Evolutionary conservation across 345 rosid genomes (phyloP).

Genomic region (Carallia brachiata): DNA sequence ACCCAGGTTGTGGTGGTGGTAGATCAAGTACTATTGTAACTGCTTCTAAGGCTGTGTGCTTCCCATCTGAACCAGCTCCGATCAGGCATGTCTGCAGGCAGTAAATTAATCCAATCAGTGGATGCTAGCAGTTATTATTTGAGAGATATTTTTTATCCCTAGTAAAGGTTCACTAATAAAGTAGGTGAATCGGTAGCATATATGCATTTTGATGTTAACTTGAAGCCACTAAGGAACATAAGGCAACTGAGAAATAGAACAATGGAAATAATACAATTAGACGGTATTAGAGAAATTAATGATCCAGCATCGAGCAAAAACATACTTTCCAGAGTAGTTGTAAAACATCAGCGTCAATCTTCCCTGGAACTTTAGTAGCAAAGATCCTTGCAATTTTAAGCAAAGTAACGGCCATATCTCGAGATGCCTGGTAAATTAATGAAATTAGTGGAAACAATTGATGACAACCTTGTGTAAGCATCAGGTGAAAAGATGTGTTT

Average conservation of each 20-base stretch:
- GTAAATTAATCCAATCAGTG: neutral
- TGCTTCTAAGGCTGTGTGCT: slow-evolving; percentile 98
- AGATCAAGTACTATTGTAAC: slow-evolving; percentile 96
- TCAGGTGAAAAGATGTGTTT: neutral
- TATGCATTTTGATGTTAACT: no score
- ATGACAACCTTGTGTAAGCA: slow-evolving; percentile 2
- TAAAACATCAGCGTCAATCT: slow-evolving; percentile 97
- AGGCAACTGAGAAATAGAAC: neutral
- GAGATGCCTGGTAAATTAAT: slow-evolving; percentile 71
- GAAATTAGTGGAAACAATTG: neutral
- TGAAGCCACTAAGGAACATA: neutral
- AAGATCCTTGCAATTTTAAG: slow-evolving; percentile 99
- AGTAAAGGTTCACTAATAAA: no score
- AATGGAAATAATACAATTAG: neutral
- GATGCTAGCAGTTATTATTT: no score
- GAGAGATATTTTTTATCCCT: no score
- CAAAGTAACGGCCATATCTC: slow-evolving; percentile 98
- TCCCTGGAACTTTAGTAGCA: slow-evolving; percentile 99
- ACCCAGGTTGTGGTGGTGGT: slow-evolving; percentile 99
- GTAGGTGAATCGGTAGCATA: no score
- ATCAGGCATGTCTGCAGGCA: slow-evolving; percentile 82
- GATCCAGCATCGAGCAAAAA: neutral
- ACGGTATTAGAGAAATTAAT: neutral
- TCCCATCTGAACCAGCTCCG: slow-evolving; percentile 98
- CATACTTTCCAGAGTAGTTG: slow-evolving; percentile 95